These are phyloP conservation scores for Pythium chondricola DNA, from an alignment of 352 stramenopile genomes.

Conservation along the genomic window DNA sequence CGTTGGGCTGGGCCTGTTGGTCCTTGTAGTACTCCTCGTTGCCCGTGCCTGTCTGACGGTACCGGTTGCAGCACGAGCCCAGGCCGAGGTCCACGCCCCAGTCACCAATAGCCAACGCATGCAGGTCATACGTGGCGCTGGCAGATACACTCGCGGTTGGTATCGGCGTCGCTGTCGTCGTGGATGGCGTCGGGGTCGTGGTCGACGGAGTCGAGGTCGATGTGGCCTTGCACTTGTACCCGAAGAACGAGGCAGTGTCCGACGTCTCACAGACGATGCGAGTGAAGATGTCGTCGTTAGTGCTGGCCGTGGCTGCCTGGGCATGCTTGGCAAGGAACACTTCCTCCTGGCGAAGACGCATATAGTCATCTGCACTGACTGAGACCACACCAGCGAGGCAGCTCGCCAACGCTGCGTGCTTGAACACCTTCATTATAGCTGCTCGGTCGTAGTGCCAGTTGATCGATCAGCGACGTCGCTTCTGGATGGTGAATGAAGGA, in stretches of 20 bases:
- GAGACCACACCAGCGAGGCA: too few relatives aligned
- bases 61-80: constrained; percentile 67
- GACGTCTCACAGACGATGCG: constrained; percentile 34
- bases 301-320: neutral
- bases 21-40: constrained; percentile 67
- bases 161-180: constrained; percentile 7
- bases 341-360: constrained; percentile 5
- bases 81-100: constrained; percentile 57
- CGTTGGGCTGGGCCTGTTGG: constrained; percentile 58
- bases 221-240: constrained; percentile 32
- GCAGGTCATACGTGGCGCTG: constrained; percentile 38
- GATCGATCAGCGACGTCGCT: too few relatives aligned
- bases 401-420: too few relatives aligned
- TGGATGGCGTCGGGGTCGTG: neutral
- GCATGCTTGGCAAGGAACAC: neutral
- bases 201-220: neutral
- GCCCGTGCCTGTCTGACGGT: constrained; percentile 46
- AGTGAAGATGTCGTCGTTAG: constrained; percentile 32
- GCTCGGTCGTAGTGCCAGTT: too few relatives aligned
- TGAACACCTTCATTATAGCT: too few relatives aligned
- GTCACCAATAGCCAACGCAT: constrained; percentile 66
- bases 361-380: neutral
- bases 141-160: constrained; percentile 24
- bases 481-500: neutral
- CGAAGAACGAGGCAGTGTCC: constrained; percentile 32